Percentiles rank a stretch among this genome's conserved stretches.
Evolutionary conservation across 768 basidiomycete genomes (phyloP).

Genomic region (Solioccasus polychromus): DNA sequence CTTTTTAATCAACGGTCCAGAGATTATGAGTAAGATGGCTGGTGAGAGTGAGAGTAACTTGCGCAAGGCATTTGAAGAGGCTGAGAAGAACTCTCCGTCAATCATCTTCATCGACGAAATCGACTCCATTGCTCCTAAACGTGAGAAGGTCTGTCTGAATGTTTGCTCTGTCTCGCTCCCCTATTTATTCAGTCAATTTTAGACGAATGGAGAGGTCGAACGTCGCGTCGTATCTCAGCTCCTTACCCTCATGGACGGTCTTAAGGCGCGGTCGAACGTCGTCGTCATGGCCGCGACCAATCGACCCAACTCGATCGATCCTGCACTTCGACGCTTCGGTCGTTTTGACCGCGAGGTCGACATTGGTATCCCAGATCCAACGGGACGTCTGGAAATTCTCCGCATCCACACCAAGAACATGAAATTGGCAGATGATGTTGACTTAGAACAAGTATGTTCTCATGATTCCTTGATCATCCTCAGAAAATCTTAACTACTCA

Average conservation of each 20-base stretch:
- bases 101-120: conserved; percentile 99
- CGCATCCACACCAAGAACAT: conserved; percentile 99
- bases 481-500: conserved; percentile 5
- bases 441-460: conserved; percentile 78
- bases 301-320: conserved; percentile 98
- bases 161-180: not conserved
- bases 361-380: conserved; percentile 98
- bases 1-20: conserved; percentile 99
- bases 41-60: conserved; percentile 98
- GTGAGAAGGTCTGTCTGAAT: conserved; percentile 77
- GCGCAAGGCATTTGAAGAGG: conserved; percentile 98
- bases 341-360: conserved; percentile 99
- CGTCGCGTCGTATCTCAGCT: conserved; percentile 98
- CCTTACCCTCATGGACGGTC: conserved; percentile 97
- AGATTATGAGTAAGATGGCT: conserved; percentile 99
- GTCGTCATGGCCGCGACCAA: conserved; percentile 99
- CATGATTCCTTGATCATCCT: not conserved
- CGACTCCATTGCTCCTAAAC: conserved; percentile 98
- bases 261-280: conserved; percentile 98
- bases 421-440: conserved; percentile 96
- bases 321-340: conserved; percentile 96
- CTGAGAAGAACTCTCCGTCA: conserved; percentile 98
- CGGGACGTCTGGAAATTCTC: conserved; percentile 97
- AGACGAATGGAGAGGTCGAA: conserved; percentile 99
- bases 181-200: conserved; percentile 7